phyloP scores from a whole-genome alignment of 768 basidiomycete species.

The Xerocomus brunneocitrinus region DNA sequence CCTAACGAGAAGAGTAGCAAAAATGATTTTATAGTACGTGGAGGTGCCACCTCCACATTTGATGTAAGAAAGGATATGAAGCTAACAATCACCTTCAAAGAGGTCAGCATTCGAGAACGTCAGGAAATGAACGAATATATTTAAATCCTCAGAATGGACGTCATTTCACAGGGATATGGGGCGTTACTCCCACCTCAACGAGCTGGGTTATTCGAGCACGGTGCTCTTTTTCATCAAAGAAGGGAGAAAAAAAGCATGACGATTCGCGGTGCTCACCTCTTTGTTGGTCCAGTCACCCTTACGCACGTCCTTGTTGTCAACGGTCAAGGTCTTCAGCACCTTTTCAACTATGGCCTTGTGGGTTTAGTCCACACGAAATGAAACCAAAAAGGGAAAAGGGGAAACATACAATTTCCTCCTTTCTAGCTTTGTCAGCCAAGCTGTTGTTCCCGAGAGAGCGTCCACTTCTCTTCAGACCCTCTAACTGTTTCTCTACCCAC shows the following conservation, averaged over 20 bases:
- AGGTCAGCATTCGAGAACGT: conserved; percentile 4
- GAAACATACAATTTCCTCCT: conserved; percentile 83
- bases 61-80: conserved; percentile 25
- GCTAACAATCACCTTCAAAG: conserved; percentile 20
- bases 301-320: conserved; percentile 84
- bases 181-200: conserved; percentile 93
- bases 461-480: conserved; percentile 67
- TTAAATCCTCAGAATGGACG: conserved; percentile 37
- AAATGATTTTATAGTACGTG: conserved; percentile 27
- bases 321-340: conserved; percentile 70
- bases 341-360: conserved; percentile 79
- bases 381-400: not conserved
- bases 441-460: conserved; percentile 68
- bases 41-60: conserved; percentile 72
- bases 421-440: conserved; percentile 91
- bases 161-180: conserved; percentile 71
- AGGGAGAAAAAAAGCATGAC: not conserved
- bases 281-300: conserved; percentile 95
- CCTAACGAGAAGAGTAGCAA: not conserved
- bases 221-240: conserved; percentile 72
- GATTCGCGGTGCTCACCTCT: conserved; percentile 60
- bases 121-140: not conserved
- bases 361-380: conserved; percentile 13
- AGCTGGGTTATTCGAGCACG: conserved; percentile 90
- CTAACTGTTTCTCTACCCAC: conserved; percentile 93